Conservation (phyloP, 73 alveolate species). For the Paramecium primaurelia region DNA sequence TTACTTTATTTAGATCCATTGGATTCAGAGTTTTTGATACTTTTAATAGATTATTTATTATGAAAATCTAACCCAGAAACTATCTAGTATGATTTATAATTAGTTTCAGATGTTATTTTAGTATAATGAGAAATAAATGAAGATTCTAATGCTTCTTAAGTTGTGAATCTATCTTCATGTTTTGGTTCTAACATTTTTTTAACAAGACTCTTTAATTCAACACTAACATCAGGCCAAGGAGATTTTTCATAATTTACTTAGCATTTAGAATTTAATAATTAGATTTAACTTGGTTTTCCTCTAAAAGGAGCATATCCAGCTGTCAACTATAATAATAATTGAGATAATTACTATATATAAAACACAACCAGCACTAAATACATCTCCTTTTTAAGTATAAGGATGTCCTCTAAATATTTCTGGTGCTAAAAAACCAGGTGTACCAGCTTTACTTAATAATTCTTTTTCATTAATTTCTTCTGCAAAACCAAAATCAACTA, state of each 20-base stretch:
- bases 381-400: conserved; percentile 54
- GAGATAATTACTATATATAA: neutral
- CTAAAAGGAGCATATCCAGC: conserved; percentile 37
- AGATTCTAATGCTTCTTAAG: neutral
- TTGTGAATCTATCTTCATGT: neutral
- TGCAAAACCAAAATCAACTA: conserved; percentile 64
- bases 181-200: neutral
- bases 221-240: neutral
- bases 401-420: conserved; percentile 54
- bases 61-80: neutral
- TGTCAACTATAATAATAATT: neutral
- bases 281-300: neutral
- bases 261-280: neutral
- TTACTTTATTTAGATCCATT: conserved; percentile 1
- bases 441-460: conserved; percentile 52
- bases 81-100: neutral
- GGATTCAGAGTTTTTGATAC: neutral
- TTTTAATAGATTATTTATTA: neutral
- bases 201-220: neutral
- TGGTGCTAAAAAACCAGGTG: conserved; percentile 64
- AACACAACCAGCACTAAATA: conserved; percentile 56
- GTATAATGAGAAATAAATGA: neutral
- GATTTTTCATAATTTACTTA: neutral
- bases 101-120: neutral
- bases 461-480: conserved; percentile 46